These are phyloP conservation scores for Dioscorea zingiberensis DNA, from an alignment of 106 monocot genomes.

Conservation along the genomic window DNA sequence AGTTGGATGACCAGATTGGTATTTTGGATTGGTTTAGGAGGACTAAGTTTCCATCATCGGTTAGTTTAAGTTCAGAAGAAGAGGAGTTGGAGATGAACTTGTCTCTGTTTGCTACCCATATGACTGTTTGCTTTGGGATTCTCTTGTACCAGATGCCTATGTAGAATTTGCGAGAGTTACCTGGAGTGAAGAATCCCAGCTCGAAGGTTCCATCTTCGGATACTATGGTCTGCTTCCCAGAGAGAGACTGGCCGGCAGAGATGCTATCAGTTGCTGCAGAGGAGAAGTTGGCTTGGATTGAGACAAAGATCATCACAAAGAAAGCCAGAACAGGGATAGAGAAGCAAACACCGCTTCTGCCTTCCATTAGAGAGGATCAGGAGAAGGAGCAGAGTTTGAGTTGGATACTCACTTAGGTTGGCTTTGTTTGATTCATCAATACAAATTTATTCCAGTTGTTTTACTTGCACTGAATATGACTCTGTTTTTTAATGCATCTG, in stretches of 20 bases:
- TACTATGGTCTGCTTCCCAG: conserved; percentile 8
- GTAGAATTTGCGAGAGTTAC: conserved; percentile 10
- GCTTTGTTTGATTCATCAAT: background rate
- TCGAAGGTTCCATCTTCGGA: conserved; percentile 15
- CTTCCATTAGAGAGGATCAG: background rate
- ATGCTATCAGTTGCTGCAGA: background rate
- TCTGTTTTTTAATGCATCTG: background rate
- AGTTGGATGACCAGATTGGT: conserved; percentile 5
- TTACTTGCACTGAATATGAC: background rate
- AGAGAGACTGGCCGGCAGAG: background rate
- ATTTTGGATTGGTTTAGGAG: background rate
- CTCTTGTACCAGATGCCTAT: conserved; percentile 31
- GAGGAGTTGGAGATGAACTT: background rate
- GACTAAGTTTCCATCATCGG: background rate
- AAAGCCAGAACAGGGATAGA: background rate
- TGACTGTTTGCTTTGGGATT: conserved; percentile 1
- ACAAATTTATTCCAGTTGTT: background rate
- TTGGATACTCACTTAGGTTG: background rate
- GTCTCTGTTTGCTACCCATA: conserved; percentile 24
- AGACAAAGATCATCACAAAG: background rate
- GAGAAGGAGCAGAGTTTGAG: too few relatives aligned
- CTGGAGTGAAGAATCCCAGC: conserved; percentile 23
- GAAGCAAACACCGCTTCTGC: too few relatives aligned
- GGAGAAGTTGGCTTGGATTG: background rate
- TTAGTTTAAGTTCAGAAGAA: background rate